These are phyloP conservation scores for Pythium rishiriense DNA, from an alignment of 352 stramenopile genomes.

Conservation along the genomic window DNA sequence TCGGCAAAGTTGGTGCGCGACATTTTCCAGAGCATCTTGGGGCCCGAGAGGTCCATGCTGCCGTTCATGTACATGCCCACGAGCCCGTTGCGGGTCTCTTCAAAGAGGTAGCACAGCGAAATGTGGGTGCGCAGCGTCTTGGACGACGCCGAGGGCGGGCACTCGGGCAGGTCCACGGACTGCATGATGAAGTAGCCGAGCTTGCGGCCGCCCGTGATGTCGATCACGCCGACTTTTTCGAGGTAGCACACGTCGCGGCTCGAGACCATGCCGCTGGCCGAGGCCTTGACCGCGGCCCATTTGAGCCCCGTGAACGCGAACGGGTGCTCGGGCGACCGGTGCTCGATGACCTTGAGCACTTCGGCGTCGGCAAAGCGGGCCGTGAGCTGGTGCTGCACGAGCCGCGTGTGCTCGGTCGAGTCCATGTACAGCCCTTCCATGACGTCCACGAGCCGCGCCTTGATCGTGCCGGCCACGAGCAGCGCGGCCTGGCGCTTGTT, in stretches of 20 bases:
- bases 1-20: constrained; percentile 21
- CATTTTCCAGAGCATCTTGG: constrained; percentile 16
- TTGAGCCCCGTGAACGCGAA: constrained; percentile 28
- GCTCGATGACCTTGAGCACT: constrained; percentile 26
- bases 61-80: constrained; percentile 30
- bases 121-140: constrained; percentile 13
- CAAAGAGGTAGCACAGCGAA: constrained; percentile 31
- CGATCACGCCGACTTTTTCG: constrained; percentile 26
- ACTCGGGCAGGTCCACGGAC: constrained; percentile 28
- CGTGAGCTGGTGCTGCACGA: constrained; percentile 23
- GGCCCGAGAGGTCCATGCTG: constrained; percentile 9
- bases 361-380: constrained; percentile 19
- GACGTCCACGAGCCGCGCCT: constrained; percentile 14
- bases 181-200: constrained; percentile 29
- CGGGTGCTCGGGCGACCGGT: constrained; percentile 9
- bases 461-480: constrained; percentile 25
- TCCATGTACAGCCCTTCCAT: constrained; percentile 29
- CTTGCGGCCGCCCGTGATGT: constrained; percentile 17
- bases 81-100: constrained; percentile 22
- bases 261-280: constrained; percentile 20
- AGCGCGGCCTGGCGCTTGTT: constrained; percentile 3
- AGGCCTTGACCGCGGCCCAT: constrained; percentile 20
- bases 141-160: neutral
- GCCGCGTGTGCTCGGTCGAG: constrained; percentile 21
- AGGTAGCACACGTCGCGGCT: constrained; percentile 26